Conservation (phyloP, 1,139 yeast species). For the Kodamaea sp. region DNA sequence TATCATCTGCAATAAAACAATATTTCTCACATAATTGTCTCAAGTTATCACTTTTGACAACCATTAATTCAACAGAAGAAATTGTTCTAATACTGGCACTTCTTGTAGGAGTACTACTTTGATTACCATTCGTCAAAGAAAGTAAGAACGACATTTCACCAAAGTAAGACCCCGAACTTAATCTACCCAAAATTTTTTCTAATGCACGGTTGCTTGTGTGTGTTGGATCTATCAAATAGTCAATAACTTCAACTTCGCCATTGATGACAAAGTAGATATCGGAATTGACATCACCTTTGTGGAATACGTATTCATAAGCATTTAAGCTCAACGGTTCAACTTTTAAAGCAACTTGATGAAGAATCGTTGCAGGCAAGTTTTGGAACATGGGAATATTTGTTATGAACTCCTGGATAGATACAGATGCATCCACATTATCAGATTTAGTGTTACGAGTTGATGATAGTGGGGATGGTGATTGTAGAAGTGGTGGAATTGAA, state of each 20-base stretch:
- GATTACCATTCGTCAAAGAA: slow-evolving; percentile 34
- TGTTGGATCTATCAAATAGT: slow-evolving; percentile 24
- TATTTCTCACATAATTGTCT: slow-evolving; percentile 52
- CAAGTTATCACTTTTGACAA: slow-evolving; percentile 52
- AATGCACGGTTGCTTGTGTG: slow-evolving; percentile 11
- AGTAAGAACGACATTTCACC: slow-evolving; percentile 74
- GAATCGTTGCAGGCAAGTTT: slow-evolving; percentile 50
- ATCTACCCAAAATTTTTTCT: slow-evolving; percentile 51
- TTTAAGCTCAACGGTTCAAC: slow-evolving; percentile 53
- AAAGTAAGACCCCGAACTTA: slow-evolving; percentile 62
- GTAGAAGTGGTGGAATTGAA: slow-evolving; percentile 13
- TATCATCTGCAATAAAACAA: slow-evolving; percentile 56
- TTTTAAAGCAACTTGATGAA: slow-evolving; percentile 60
- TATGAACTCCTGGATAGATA: slow-evolving; percentile 55
- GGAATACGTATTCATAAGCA: slow-evolving; percentile 58
- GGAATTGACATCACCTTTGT: slow-evolving; percentile 55
- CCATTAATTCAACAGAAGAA: slow-evolving; percentile 55
- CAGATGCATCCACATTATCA: slow-evolving; percentile 46
- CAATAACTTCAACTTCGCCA: slow-evolving; percentile 70
- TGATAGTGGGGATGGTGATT: slow-evolving; percentile 9
- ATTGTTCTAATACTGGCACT: slow-evolving; percentile 64
- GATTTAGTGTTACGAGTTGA: slow-evolving; percentile 8
- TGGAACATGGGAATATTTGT: slow-evolving; percentile 57
- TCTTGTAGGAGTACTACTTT: slow-evolving; percentile 27
- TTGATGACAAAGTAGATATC: slow-evolving; percentile 63